Evolutionary conservation across 192 early-diverging fungal genomes (phyloP), one percentile per base, ranked within the genome.

Genomic region (Paraglomus brasilianum): DNA sequence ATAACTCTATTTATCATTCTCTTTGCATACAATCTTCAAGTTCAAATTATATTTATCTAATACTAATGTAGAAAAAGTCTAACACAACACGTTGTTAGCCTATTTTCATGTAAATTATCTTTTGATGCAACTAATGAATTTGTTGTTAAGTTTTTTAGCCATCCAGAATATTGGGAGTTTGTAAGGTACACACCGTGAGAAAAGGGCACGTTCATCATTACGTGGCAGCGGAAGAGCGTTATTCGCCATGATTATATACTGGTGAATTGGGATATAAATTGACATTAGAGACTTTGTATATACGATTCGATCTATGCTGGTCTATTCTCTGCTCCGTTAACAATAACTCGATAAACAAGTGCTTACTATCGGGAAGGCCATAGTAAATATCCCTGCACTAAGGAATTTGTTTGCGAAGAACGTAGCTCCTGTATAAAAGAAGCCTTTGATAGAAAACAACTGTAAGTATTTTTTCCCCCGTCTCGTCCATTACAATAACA

Each of bases 191-290:
- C 47, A 72, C 19, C 65, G 44, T 14, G 48, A 49, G 14, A 53
- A 52, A 43, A 57, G 48, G 1, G 48, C 22, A 15, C 55, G 44
- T 43, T 64, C 58, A 39, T 51, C 22, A 21, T 56, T 47, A 14
- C 64, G 53, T 11, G 82, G 82, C 41, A 78, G 66, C 7, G 82
- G 82, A 17, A 51, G 62, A 9, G 78, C 81, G 17, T 72, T 74
- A 63, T 75, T 82, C n/a, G 81, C 82, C 78, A 84, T 80, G 52
- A 84, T 84, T 40, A 84, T 82, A 62, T 81, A 84, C 80, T 83
- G 19, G 8, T 30, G 2, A 50, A 11, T 49, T 14, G 0, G 24
- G 36, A 52, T 14, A 39, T 46, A 55, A 10, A 55, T 38, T 19
- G 22, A 50, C 10, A 30, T 5, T 49, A 15, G 17, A 19, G 48